A percentile compares a stretch with the other conserved stretches of the same genome.
Conservation (phyloP, 2,329 filamentous ascomycete species). For the Monosporascus sp. region DNA sequence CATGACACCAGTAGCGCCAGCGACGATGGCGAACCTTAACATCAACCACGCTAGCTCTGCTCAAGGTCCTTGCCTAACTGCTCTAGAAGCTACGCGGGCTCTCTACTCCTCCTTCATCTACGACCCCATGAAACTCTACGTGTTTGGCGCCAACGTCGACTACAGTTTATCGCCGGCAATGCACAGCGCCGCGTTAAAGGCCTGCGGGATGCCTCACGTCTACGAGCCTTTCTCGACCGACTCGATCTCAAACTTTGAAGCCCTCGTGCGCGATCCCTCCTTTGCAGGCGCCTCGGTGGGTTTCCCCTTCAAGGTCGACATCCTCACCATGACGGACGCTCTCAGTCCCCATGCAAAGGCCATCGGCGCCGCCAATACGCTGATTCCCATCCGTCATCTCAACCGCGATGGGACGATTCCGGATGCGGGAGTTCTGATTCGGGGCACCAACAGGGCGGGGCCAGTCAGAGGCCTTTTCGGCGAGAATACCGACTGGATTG, state of each 20-base stretch:
- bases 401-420: constrained; percentile 54
- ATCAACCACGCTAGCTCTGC: constrained; percentile 14
- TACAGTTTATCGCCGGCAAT: constrained; percentile 74
- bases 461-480: constrained; percentile 67
- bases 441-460: constrained; percentile 58
- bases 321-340: constrained; percentile 63
- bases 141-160: constrained; percentile 67
- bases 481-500: constrained; percentile 80
- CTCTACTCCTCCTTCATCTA: constrained; percentile 63
- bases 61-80: constrained; percentile 46
- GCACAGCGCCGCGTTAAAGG: constrained; percentile 66
- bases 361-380: constrained; percentile 72
- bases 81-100: constrained; percentile 58
- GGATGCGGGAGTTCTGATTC: constrained; percentile 46
- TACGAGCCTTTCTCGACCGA: constrained; percentile 62
- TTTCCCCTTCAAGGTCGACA: constrained; percentile 70
- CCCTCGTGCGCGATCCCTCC: constrained; percentile 57
- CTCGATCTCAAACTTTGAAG: constrained; percentile 58
- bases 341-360: constrained; percentile 68
- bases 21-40: constrained; percentile 23
- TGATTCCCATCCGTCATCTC: constrained; percentile 64
- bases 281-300: constrained; percentile 71
- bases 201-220: constrained; percentile 63
- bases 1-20: constrained; percentile 56
- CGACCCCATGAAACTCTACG: constrained; percentile 67